Base-by-base conservation (phyloP, 1,284 basidiomycete species). In the Ceratobasidium theobromae region DNA sequence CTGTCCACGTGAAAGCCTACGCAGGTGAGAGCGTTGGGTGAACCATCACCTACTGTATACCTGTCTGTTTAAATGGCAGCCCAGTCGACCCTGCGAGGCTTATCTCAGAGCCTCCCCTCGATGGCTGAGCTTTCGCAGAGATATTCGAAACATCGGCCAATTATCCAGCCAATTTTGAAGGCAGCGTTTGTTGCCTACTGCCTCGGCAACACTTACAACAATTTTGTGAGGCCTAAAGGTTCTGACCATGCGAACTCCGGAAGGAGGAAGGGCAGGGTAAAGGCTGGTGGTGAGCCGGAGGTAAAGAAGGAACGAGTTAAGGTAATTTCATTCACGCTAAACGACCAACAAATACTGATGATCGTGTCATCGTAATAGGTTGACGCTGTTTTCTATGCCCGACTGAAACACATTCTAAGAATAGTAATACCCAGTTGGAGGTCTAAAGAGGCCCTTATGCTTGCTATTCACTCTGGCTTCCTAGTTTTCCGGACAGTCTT, bases 401-500 rank as follows among this genome's bases (percentile, higher is more conserved):
- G 93, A 9, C 81, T 99, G 28, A 83, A 84, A 49, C 78, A 78
- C 45, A 88, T 99, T 53, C 79, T 98, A 27, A 82, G 86, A 32
- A 97, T 98, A 69, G 91, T 97, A 18, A 93, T 98, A 67, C 96
- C 95, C 1, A 84, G 88, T 25, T 78, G 93, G 70, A 84, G 85
- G 53, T 93, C 89, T 3, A 91, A 93, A 72, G 95, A 98, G 76
- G 91, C 93, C 0, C 79, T 91, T 46, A 84, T 98, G 66, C 82
- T 99, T 4, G 79, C 89, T 62, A 88, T 93, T 78, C 95, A 98
- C 75, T 91, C 94, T 3, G 85, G 86, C 72, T 84, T 98, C 70
- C 83, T 99, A 60, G 82, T 98, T 16, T 88, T 93, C 69, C 80
- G 95, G 68, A 98, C 95, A 1, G 88, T 92, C 9, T 87, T 98